phyloP scores from a whole-genome alignment of 1,284 basidiomycete genomes.

The Xerocomus minutiporus region DNA sequence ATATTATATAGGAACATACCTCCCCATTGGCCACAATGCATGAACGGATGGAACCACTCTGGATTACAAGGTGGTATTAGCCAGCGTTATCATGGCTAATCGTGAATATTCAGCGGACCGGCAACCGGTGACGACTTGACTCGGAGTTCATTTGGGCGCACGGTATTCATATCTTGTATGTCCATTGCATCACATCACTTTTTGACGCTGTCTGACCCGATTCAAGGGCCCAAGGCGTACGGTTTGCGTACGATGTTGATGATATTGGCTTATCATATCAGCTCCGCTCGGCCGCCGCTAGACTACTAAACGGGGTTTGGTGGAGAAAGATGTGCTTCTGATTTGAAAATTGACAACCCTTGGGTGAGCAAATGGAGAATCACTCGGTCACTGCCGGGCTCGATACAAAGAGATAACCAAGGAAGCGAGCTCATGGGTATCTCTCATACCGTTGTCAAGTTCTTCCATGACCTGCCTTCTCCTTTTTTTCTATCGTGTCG shows the following conservation, averaged over 20 bases:
- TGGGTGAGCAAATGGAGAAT: not conserved
- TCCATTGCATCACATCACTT: not conserved
- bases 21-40: not conserved
- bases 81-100: not conserved
- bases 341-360: not conserved
- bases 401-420: not conserved
- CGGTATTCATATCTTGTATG: not conserved
- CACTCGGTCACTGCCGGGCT: not conserved
- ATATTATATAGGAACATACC: not conserved
- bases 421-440: not conserved
- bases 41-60: not conserved
- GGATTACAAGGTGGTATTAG: not conserved
- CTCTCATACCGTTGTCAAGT: not conserved
- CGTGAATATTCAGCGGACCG: not conserved
- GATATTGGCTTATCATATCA: not conserved
- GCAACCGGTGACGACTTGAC: not conserved
- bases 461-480: not conserved
- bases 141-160: too few species aligned
- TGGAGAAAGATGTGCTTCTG: not conserved
- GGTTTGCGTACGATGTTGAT: not conserved
- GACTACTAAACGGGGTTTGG: not conserved
- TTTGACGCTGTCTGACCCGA: not conserved
- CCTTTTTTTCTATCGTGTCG: not conserved
- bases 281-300: not conserved
- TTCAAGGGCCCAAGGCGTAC: not conserved